phyloP scores from a whole-genome alignment of 2,329 filamentous ascomycete species.

The Clonostachys byssicola region DNA sequence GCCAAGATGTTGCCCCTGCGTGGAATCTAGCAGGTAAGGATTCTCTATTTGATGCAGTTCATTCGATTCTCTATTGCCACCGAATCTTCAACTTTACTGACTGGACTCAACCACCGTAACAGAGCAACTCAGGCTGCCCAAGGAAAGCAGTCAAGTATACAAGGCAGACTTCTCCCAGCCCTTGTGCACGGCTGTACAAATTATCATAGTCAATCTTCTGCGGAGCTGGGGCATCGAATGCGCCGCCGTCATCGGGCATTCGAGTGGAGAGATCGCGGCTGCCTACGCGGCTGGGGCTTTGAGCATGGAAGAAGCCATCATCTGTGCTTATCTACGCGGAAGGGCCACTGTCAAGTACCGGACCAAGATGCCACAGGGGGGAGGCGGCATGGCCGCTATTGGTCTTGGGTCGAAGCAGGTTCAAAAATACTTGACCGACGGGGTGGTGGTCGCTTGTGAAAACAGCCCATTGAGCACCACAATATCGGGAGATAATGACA shows the following conservation, averaged over 20 bases:
- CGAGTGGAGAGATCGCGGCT: conserved; percentile 33
- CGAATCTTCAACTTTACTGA: no score
- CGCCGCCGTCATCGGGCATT: conserved; percentile 28
- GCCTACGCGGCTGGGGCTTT: conserved; percentile 27
- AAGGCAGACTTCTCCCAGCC: conserved; percentile 18
- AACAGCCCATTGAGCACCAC: not conserved
- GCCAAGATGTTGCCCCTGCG: no score
- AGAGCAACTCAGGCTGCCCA: no score
- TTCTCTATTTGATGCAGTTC: no score
- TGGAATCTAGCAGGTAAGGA: no score
- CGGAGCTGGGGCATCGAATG: conserved; percentile 17
- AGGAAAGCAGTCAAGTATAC: not conserved
- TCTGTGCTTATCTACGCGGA: conserved; percentile 1
- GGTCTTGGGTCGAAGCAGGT: conserved; percentile 19
- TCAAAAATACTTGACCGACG: conserved; percentile 12
- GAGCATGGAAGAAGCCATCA: conserved; percentile 6
- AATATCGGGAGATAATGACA: not conserved
- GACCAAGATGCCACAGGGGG: conserved; percentile 9
- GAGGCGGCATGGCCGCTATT: conserved; percentile 4
- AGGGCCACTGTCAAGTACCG: conserved; percentile 13
- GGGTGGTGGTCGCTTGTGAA: conserved; percentile 6
- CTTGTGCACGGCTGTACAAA: conserved; percentile 27
- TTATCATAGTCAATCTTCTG: conserved; percentile 32
- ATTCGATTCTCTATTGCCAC: no score
- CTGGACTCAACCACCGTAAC: no score